These are phyloP conservation scores for Ceratonia siliqua DNA, from an alignment of 306 rosid genomes.

Conservation along the genomic window DNA sequence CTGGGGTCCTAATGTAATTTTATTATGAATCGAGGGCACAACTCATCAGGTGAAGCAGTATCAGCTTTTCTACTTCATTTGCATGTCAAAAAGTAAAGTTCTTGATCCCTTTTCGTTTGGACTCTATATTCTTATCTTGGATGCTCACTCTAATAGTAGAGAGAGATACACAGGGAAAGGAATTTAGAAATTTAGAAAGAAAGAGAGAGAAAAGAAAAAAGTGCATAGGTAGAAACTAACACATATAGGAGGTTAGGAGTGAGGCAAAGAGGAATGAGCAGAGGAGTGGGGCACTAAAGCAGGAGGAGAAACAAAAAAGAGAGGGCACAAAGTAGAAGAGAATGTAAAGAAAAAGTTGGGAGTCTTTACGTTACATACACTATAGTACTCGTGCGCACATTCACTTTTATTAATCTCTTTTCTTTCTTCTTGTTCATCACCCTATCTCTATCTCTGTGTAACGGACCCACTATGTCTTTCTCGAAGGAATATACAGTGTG, in stretches of 20 bases:
- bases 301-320: conserved; percentile 28
- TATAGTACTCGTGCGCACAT: conserved; percentile 72
- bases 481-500: conserved; percentile 96
- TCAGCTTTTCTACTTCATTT: conserved; percentile 5
- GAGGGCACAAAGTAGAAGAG: conserved; percentile 33
- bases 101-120: conserved; percentile 57
- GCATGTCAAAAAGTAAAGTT: conserved; percentile 47
- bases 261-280: conserved; percentile 52
- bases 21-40: neutral
- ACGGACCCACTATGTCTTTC: conserved; percentile 73
- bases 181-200: conserved; percentile 20
- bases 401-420: conserved; percentile 10
- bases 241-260: conserved; percentile 34
- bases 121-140: conserved; percentile 53
- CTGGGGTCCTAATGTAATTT: conserved; percentile 32
- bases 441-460: conserved; percentile 21
- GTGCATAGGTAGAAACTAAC: neutral
- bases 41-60: neutral
- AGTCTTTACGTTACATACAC: conserved; percentile 58
- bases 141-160: conserved; percentile 49
- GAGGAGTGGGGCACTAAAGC: conserved; percentile 37
- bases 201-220: conserved; percentile 37
- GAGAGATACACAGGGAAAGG: conserved; percentile 24
- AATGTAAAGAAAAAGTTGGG: conserved; percentile 53
- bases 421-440: neutral